Evolutionary conservation across 352 stramenopile species (phyloP).

Genomic region (Pythium utonaiense): DNA sequence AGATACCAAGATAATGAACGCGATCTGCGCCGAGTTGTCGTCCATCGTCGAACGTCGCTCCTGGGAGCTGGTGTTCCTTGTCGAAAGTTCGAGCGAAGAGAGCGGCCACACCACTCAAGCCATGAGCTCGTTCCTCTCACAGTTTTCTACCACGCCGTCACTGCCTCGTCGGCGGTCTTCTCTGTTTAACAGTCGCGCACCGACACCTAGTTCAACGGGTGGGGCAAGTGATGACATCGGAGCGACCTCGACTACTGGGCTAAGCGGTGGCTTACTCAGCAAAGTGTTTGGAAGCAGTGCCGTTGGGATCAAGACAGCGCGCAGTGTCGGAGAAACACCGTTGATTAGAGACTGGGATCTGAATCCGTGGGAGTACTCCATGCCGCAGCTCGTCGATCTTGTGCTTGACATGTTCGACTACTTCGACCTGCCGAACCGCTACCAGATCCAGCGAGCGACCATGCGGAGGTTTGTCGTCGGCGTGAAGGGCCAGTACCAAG

Average conservation of each 20-base stretch:
- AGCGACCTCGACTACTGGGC: background rate
- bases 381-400: conserved; percentile 61
- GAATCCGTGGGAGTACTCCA: conserved; percentile 56
- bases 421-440: conserved; percentile 60
- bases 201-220: conserved; percentile 17
- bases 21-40: conserved; percentile 60
- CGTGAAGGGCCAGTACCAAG: conserved; percentile 71
- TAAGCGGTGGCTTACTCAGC: conserved; percentile 13
- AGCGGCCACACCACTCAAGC: conserved; percentile 43
- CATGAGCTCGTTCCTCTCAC: conserved; percentile 67
- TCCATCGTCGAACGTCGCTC: conserved; percentile 61
- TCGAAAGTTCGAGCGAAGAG: conserved; percentile 34
- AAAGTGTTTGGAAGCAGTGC: conserved; percentile 11
- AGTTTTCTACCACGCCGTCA: conserved; percentile 63
- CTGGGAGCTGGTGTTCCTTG: conserved; percentile 74
- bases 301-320: conserved; percentile 4
- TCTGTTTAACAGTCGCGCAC: conserved; percentile 19
- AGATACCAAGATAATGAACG: conserved; percentile 63
- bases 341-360: conserved; percentile 49
- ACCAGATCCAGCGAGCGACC: conserved; percentile 48
- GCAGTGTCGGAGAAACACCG: conserved; percentile 17
- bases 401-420: conserved; percentile 72
- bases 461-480: conserved; percentile 63
- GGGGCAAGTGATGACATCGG: background rate
- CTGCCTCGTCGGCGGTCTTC: conserved; percentile 26